Base-by-base conservation (phyloP, 1,284 basidiomycete genomes). In the Papiliotrema laurentii region DNA sequence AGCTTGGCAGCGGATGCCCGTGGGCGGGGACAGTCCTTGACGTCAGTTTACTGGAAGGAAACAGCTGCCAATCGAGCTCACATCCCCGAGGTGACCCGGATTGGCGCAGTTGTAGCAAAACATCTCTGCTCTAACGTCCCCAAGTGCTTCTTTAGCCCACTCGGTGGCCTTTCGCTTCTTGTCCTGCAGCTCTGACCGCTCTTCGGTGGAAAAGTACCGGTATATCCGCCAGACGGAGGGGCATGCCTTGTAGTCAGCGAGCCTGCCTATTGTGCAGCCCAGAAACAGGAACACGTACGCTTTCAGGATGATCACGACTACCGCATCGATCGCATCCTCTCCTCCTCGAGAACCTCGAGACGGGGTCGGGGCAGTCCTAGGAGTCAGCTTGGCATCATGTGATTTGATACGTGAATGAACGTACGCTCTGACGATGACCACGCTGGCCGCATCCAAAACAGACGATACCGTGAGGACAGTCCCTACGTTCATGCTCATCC, bases 181-280 rank as follows among this genome's bases (percentile, higher is more conserved):
- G n/a, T 71, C 66, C 2, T 85, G 65, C n/a, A 78, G 79, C 3
- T 66, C 58, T 5, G 73, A 66, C 25, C 83, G 80, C 28, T 81
- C 83, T 2, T 78, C 77, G 5, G 80, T 77, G 2, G 78, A 76
- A 39, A 84, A 76, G 62, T 93, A 94, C 25, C 83, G 79, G 63
- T 96, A 96, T 51, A 90, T 76, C 36, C 91, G 79, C 91, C 91
- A 96, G 39, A 88, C 73, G 0, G 85, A 86, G 1, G 89, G 88
- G 57, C 91, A 96, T 76, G 87, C 86, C 84, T 31, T 92, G 49
- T 51, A 49, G 33, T 34, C 40, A 49, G 21, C 50, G 2, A 25
- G 24, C 37, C 22, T 47, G 40, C 28, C 18, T 39, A 25, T 21
- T 21, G 18, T n/a, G 22, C 31, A 24, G n/a, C n/a, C n/a, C n/a